phyloP scores from a whole-genome alignment of 306 rosid species.

The Cucumis hystrix region DNA sequence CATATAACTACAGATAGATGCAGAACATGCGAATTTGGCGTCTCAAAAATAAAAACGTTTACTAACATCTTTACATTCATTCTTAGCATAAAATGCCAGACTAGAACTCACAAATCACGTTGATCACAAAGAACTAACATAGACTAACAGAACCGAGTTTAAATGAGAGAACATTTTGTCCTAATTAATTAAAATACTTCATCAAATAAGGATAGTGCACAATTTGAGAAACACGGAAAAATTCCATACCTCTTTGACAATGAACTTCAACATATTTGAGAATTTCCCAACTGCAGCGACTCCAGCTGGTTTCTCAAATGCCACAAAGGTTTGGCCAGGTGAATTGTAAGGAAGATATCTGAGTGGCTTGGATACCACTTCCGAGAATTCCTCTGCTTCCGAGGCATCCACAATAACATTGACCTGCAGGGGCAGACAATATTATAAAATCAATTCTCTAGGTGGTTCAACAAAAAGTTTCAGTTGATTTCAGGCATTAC shows the following conservation, averaged over 20 bases:
- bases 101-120: neutral
- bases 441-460: neutral
- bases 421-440: conserved; percentile 30
- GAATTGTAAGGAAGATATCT: conserved; percentile 87
- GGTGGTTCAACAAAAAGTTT: conserved; percentile 8
- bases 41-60: neutral
- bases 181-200: neutral
- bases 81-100: neutral
- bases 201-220: neutral
- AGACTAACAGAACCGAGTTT: neutral
- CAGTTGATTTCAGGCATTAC: conserved; percentile 28
- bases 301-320: conserved; percentile 85
- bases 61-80: neutral
- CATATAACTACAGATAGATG: neutral
- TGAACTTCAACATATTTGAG: conserved; percentile 45
- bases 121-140: neutral
- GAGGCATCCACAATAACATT: conserved; percentile 74
- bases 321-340: conserved; percentile 82
- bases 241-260: conserved; percentile 9
- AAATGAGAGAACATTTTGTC: neutral
- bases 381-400: conserved; percentile 78
- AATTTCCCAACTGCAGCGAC: conserved; percentile 67
- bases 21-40: neutral
- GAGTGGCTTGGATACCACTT: conserved; percentile 62
- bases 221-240: neutral